A percentile compares a stretch with the other conserved stretches of the same genome.
phyloP scores from a whole-genome alignment of 768 basidiomycete genomes.

The Sporobolomyces roseus region DNA sequence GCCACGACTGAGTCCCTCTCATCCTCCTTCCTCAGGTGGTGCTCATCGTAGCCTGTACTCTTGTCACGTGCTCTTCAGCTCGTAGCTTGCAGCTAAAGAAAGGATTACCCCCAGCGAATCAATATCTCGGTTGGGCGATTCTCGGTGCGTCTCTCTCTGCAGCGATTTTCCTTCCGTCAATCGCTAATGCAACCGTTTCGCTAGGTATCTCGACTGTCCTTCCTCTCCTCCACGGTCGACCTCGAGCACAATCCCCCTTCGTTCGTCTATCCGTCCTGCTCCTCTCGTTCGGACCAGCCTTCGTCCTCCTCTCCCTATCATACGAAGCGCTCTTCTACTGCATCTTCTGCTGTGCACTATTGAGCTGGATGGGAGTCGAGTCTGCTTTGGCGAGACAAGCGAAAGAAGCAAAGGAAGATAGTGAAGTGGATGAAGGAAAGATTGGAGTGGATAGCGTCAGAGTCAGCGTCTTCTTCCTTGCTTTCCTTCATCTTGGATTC shows the following conservation, averaged over 20 bases:
- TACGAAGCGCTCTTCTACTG: conserved; percentile 73
- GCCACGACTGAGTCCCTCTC: background rate
- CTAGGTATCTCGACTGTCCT: conserved; percentile 8
- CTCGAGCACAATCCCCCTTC: conserved; percentile 28
- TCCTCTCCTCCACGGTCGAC: conserved; percentile 37
- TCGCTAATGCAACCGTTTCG: background rate
- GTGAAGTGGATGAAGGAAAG: background rate
- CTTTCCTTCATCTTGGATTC: conserved; percentile 81
- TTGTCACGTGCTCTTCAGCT: conserved; percentile 61
- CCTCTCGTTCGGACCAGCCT: conserved; percentile 67
- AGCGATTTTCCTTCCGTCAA: background rate
- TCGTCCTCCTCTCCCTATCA: conserved; percentile 74
- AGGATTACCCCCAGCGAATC: conserved; percentile 63
- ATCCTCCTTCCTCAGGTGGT: conserved; percentile 49
- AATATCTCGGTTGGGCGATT: conserved; percentile 62
- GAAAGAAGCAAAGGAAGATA: background rate
- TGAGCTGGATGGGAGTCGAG: conserved; percentile 68
- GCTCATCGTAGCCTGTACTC: conserved; percentile 55
- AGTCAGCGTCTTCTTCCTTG: conserved; percentile 74
- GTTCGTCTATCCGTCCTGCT: conserved; percentile 52
- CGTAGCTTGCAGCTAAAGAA: conserved; percentile 61
- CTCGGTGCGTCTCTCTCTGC: conserved; percentile 54
- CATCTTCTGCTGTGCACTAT: conserved; percentile 61
- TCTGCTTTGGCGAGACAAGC: background rate
- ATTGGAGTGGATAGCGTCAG: conserved; percentile 60